Percentiles rank a stretch among this genome's conserved stretches.
These are phyloP conservation scores for Heterococcus sp. DNA, from an alignment of 108 stramenopile genomes.

Conservation along the genomic window DNA sequence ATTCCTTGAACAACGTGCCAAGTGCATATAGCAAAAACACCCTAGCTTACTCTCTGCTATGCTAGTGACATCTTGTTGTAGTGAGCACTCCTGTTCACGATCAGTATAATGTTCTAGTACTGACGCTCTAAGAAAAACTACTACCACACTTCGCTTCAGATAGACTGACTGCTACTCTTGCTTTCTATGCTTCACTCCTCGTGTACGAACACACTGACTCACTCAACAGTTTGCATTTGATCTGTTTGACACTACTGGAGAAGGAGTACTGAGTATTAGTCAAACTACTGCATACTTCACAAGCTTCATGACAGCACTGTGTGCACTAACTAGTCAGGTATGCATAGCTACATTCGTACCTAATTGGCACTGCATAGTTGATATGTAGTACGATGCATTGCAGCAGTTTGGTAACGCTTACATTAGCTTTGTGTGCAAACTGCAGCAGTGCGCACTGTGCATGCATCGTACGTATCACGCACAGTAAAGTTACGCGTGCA, in stretches of 20 bases:
- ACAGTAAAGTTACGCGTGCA: too few relatives aligned
- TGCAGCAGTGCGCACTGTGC: too few relatives aligned
- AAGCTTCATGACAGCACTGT: slow-evolving; percentile 32
- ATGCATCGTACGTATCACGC: too few relatives aligned
- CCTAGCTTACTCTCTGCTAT: too few relatives aligned
- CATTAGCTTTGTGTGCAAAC: too few relatives aligned
- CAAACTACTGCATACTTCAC: slow-evolving; percentile 20
- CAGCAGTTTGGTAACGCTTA: too few relatives aligned
- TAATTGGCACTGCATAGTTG: too few relatives aligned
- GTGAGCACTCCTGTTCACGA: neutral
- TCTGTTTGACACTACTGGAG: slow-evolving; percentile 15
- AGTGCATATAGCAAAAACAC: neutral
- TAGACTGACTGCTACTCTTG: neutral
- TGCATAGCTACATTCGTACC: too few relatives aligned
- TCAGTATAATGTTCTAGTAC: neutral
- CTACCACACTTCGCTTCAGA: neutral
- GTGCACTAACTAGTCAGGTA: slow-evolving; percentile 31
- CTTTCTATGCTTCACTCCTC: too few relatives aligned
- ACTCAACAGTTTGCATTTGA: slow-evolving; percentile 29
- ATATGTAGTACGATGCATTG: too few relatives aligned
- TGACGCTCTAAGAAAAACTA: neutral
- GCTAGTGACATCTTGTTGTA: neutral
- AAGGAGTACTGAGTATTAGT: slow-evolving; percentile 17
- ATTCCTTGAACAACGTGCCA: neutral
- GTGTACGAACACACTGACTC: too few relatives aligned